These are phyloP conservation scores for Nasturtium officinale DNA, from an alignment of 345 rosid genomes.

Conservation along the genomic window DNA sequence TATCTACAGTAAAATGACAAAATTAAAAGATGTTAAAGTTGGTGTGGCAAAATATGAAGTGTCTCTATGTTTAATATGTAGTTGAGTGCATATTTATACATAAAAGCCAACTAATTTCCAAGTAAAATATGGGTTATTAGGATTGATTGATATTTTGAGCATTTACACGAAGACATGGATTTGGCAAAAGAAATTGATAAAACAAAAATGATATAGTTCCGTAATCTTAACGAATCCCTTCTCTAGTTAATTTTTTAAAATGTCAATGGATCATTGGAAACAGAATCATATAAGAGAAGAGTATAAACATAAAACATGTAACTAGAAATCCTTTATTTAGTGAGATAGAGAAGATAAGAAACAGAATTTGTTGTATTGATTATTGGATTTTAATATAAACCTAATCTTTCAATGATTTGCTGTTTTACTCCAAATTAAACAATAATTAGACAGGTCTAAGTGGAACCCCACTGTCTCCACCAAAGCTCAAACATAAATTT, in stretches of 20 bases:
- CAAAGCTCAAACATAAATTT: background rate
- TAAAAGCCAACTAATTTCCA: too few species aligned
- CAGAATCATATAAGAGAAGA: constrained; percentile 2
- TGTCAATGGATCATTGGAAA: background rate
- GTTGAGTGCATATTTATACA: too few species aligned
- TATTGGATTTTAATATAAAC: background rate
- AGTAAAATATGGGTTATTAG: background rate
- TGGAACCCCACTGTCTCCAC: constrained; percentile 46
- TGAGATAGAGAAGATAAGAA: background rate
- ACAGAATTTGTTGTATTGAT: background rate
- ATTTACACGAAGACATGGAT: background rate
- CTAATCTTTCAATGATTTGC: constrained; percentile 21
- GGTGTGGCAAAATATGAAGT: too few species aligned
- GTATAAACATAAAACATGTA: background rate
- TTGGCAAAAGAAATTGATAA: background rate
- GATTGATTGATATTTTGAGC: background rate
- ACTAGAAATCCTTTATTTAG: background rate
- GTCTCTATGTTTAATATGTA: too few species aligned
- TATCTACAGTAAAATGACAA: too few species aligned
- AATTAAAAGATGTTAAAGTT: too few species aligned
- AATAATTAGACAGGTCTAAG: constrained; percentile 35
- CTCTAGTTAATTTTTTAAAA: background rate
- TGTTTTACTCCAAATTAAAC: constrained; percentile 10
- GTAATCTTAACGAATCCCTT: background rate
- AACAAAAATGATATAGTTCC: constrained; percentile 1